Conservation (phyloP, 164 flowering plant species). For the Houttuynia cordata region DNA sequence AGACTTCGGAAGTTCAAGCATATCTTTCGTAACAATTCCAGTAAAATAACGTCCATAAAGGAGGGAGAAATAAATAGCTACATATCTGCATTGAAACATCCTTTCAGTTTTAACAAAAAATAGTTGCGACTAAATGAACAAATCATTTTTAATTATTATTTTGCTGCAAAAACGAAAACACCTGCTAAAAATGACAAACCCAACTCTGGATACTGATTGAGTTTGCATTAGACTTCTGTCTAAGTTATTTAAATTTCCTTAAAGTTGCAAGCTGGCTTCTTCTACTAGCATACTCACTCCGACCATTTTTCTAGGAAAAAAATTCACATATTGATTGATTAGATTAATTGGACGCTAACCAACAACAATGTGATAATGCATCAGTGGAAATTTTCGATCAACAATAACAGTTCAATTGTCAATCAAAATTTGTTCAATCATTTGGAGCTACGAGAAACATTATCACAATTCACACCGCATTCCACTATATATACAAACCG, state of each 20-base stretch:
- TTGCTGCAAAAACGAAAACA: too few species aligned
- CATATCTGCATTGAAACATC: constrained; percentile 39
- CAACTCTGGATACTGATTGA: too few species aligned
- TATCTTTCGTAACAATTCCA: constrained; percentile 64
- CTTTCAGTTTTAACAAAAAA: not conserved
- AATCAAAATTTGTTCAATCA: not conserved
- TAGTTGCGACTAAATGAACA: not conserved
- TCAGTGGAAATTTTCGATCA: not conserved
- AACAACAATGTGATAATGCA: not conserved
- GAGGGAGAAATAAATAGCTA: constrained; percentile 53
- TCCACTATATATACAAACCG: not conserved
- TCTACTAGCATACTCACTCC: not conserved
- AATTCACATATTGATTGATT: too few species aligned
- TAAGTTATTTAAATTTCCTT: too few species aligned
- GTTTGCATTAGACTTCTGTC: too few species aligned
- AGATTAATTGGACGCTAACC: not conserved
- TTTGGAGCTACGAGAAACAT: too few species aligned
- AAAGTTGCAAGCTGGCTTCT: too few species aligned
- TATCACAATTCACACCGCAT: not conserved
- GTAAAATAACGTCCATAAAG: constrained; percentile 33
- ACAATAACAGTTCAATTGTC: not conserved
- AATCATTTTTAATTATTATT: too few species aligned
- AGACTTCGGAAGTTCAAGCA: constrained; percentile 55
- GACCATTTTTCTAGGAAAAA: not conserved
- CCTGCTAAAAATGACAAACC: too few species aligned